phyloP scores from a whole-genome alignment of 345 rosid species.

The Eucalyptus curtisii region DNA sequence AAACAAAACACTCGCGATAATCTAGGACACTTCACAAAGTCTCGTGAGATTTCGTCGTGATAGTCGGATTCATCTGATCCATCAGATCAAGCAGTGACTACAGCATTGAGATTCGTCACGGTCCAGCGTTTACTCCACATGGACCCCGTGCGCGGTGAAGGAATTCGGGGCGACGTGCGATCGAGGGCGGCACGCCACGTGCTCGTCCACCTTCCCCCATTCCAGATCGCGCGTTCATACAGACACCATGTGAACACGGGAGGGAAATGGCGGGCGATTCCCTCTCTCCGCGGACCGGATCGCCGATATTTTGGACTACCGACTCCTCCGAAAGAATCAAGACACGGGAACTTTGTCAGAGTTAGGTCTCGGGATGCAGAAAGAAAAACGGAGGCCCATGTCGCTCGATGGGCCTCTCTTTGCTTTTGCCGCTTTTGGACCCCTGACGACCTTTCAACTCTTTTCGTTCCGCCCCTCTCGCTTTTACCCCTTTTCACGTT shows the following conservation, averaged over 20 bases:
- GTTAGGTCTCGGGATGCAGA: neutral
- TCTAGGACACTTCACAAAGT: too few species aligned
- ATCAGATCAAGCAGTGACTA: neutral
- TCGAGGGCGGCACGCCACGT: neutral
- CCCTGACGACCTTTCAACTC: neutral
- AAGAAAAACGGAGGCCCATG: neutral
- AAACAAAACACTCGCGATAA: too few species aligned
- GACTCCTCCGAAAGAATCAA: neutral
- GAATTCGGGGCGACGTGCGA: neutral
- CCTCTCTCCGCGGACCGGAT: neutral
- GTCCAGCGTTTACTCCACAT: neutral
- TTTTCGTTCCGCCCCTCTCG: neutral
- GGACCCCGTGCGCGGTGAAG: neutral
- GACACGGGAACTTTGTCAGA: neutral
- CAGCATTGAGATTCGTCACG: neutral
- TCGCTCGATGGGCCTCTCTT: neutral
- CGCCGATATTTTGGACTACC: neutral
- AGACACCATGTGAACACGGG: neutral
- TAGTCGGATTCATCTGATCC: neutral
- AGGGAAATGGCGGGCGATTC: neutral
- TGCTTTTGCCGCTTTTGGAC: neutral
- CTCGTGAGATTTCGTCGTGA: neutral
- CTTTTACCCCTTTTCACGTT: neutral
- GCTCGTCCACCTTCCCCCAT: neutral
- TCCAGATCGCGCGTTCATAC: neutral